Conservation (phyloP, 176 grass and related monocot genomes). For the Olyra latifolia region DNA sequence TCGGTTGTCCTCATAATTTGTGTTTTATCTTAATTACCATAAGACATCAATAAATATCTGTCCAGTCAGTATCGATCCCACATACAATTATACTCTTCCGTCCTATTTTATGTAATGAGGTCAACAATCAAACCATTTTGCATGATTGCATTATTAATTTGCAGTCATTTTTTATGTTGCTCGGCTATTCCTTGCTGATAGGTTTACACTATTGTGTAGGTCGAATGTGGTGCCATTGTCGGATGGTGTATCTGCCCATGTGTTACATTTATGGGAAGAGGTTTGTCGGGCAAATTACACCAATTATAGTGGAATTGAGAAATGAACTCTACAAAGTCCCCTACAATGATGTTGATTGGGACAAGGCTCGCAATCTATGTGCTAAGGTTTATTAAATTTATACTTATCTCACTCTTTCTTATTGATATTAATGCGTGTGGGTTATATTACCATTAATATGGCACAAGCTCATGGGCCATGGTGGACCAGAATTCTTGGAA, state of each 20-base stretch:
- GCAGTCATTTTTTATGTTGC: not conserved
- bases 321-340: conserved; percentile 72
- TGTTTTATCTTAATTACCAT: not conserved
- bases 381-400: conserved; percentile 71
- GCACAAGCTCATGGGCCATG: not conserved
- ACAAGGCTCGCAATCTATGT: conserved; percentile 85
- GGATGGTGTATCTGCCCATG: conserved; percentile 98
- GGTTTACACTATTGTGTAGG: conserved; percentile 32
- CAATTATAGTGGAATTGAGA: conserved; percentile 60
- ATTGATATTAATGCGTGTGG: not conserved
- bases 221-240: conserved; percentile 95
- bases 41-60: not conserved
- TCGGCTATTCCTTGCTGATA: conserved; percentile 26
- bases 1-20: not conserved
- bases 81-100: not conserved
- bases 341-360: conserved; percentile 78
- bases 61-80: not conserved
- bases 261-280: conserved; percentile 95
- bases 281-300: conserved; percentile 74
- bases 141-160: not conserved
- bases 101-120: not conserved
- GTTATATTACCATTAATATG: not conserved
- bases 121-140: not conserved
- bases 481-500: not conserved
- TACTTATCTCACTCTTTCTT: conserved; percentile 22